phyloP scores from a whole-genome alignment of 192 early-diverging fungal species.

The Lobosporangium transversale region DNA sequence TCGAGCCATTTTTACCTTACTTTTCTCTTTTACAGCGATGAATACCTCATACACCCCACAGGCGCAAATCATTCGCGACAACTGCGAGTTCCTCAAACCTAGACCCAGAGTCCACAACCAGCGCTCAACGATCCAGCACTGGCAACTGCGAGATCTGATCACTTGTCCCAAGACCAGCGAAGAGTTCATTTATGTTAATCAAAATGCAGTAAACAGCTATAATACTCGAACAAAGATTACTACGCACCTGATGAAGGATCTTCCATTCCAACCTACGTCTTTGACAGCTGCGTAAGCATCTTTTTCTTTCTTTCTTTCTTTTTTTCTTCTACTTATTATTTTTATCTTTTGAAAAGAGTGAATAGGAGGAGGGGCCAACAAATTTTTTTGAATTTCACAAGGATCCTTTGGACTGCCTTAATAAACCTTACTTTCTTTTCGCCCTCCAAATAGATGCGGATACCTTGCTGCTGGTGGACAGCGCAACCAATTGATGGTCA shows the following conservation, averaged over 20 bases:
- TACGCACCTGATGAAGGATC: conserved; percentile 67
- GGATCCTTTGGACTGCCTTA: no score
- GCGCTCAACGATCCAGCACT: conserved; percentile 92
- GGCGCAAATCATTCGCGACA: conserved; percentile 60
- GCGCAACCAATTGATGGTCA: conserved; percentile 82
- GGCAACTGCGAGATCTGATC: conserved; percentile 94
- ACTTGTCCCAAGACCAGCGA: conserved; percentile 74
- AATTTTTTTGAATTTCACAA: neutral
- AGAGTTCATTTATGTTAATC: conserved; percentile 85
- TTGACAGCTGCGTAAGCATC: conserved; percentile 40
- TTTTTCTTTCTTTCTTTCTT: neutral
- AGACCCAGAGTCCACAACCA: conserved; percentile 75
- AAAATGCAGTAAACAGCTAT: conserved; percentile 71
- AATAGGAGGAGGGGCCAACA: neutral
- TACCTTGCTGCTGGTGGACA: conserved; percentile 95
- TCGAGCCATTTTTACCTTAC: no score
- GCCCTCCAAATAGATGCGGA: conserved; percentile 65
- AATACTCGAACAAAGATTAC: conserved; percentile 66
- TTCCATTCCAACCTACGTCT: conserved; percentile 72
- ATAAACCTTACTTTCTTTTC: neutral
- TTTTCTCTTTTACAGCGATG: conserved; percentile 15
- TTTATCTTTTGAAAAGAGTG: conserved; percentile 17
- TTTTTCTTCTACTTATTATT: neutral
- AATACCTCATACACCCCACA: conserved; percentile 21
- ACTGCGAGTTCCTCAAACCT: conserved; percentile 77